Percentiles rank a stretch among this genome's conserved stretches.
phyloP scores from a whole-genome alignment of 1,139 yeast species.

The Entelexis paramagnoliae region DNA sequence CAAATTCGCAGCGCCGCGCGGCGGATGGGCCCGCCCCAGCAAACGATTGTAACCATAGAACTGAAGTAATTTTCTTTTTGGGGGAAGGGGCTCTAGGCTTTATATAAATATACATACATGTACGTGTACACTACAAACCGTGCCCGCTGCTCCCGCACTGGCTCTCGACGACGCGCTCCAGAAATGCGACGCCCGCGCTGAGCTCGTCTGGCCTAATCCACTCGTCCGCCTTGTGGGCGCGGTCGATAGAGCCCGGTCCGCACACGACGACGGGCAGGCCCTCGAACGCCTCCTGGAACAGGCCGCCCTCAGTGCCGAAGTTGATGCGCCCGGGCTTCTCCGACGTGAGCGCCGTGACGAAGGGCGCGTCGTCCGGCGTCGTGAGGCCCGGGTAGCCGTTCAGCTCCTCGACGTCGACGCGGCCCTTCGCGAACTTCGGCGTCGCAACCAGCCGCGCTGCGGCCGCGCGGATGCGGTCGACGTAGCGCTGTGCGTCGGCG shows the following conservation, averaged over 20 bases:
- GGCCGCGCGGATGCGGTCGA: slow-evolving; percentile 1
- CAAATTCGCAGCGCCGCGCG: too few relatives aligned
- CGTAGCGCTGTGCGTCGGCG: slow-evolving; percentile 3
- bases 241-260: slow-evolving; percentile 21
- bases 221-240: slow-evolving; percentile 23
- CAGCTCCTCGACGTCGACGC: slow-evolving; percentile 9
- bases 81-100: too few relatives aligned
- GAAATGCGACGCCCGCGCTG: slow-evolving; percentile 10
- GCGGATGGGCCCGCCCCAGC: too few relatives aligned
- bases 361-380: slow-evolving; percentile 6
- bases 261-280: slow-evolving; percentile 20
- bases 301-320: slow-evolving; percentile 22
- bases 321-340: slow-evolving; percentile 13
- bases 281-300: slow-evolving; percentile 17
- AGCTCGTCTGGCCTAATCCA: slow-evolving; percentile 15
- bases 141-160: neutral
- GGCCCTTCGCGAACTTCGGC: slow-evolving; percentile 11
- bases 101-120: too few relatives aligned
- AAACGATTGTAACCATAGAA: too few relatives aligned
- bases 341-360: slow-evolving; percentile 2
- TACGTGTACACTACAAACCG: too few relatives aligned
- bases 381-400: slow-evolving; percentile 19
- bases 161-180: slow-evolving; percentile 1
- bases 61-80: too few relatives aligned
- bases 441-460: slow-evolving; percentile 9